These are phyloP conservation scores for Dichotomopilus funicola DNA, from an alignment of 2,329 filamentous ascomycete genomes.

Conservation along the genomic window DNA sequence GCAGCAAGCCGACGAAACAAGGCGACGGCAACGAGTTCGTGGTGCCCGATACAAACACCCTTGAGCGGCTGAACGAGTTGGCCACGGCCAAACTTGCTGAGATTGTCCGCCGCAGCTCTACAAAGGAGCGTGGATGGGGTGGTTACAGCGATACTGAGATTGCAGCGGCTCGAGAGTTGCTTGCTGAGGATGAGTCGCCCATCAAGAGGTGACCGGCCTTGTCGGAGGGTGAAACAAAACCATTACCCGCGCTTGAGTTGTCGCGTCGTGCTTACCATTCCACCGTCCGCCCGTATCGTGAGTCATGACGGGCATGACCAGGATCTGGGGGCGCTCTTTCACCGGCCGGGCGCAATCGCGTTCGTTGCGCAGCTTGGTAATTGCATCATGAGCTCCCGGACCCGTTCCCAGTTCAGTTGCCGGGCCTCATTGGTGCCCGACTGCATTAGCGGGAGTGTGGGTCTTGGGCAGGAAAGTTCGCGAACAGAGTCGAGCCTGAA, in stretches of 20 bases:
- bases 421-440: constrained; percentile 26
- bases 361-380: constrained; percentile 1
- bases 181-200: constrained; percentile 47
- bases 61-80: constrained; percentile 62
- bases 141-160: constrained; percentile 69
- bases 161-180: constrained; percentile 60
- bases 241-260: constrained; percentile 22
- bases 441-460: constrained; percentile 27
- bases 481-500: constrained; percentile 25
- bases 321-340: background rate
- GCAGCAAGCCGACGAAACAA: constrained; percentile 37
- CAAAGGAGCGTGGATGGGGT: constrained; percentile 59
- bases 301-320: constrained; percentile 15
- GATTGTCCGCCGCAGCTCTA: constrained; percentile 60
- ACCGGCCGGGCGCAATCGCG: constrained; percentile 1
- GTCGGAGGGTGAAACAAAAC: constrained; percentile 1
- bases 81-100: constrained; percentile 71
- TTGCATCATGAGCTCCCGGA: constrained; percentile 5
- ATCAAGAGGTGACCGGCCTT: constrained; percentile 37
- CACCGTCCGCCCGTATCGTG: constrained; percentile 8
- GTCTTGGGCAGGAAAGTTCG: constrained; percentile 29
- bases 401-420: constrained; percentile 7
- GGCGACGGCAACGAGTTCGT: constrained; percentile 44
- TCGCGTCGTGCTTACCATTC: constrained; percentile 22
- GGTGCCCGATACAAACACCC: constrained; percentile 49